Conservation (phyloP, 31 red algal genomes). For the Bonnemaisonia californica region DNA sequence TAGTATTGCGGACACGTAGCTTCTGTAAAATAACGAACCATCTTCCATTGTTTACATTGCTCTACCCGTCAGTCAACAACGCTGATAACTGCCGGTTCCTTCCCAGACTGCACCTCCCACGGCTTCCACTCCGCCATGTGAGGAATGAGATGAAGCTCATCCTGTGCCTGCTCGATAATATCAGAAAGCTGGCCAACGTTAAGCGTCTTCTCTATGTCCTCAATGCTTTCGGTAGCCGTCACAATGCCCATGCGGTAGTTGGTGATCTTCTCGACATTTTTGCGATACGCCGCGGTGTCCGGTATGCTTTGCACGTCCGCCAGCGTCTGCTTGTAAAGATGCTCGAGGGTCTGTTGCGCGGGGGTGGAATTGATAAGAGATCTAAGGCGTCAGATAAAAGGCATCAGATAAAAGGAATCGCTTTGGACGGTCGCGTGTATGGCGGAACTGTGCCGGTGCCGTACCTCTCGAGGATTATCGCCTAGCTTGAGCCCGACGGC, state of each 20-base stretch:
- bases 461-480: constrained; percentile 57
- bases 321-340: constrained; percentile 62
- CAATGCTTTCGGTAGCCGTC: constrained; percentile 44
- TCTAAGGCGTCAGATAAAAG: background rate
- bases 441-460: background rate
- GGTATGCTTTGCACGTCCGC: constrained; percentile 71
- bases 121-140: constrained; percentile 82
- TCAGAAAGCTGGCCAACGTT: constrained; percentile 76
- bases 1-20: background rate
- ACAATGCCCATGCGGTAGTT: constrained; percentile 75
- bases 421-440: background rate
- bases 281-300: constrained; percentile 67
- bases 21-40: too few species aligned
- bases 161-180: constrained; percentile 76
- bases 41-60: constrained; percentile 6
- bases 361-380: background rate
- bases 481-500: constrained; percentile 21
- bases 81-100: constrained; percentile 50
- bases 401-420: background rate
- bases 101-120: constrained; percentile 65
- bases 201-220: constrained; percentile 66
- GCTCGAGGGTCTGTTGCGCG: constrained; percentile 14
- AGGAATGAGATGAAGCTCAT: constrained; percentile 86
- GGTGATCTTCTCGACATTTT: constrained; percentile 86
- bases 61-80: constrained; percentile 60